Evolutionary conservation across 2,329 filamentous ascomycete species (phyloP), one percentile per base, ranked within the genome.

Genomic region (Fonsecaea nubica): DNA sequence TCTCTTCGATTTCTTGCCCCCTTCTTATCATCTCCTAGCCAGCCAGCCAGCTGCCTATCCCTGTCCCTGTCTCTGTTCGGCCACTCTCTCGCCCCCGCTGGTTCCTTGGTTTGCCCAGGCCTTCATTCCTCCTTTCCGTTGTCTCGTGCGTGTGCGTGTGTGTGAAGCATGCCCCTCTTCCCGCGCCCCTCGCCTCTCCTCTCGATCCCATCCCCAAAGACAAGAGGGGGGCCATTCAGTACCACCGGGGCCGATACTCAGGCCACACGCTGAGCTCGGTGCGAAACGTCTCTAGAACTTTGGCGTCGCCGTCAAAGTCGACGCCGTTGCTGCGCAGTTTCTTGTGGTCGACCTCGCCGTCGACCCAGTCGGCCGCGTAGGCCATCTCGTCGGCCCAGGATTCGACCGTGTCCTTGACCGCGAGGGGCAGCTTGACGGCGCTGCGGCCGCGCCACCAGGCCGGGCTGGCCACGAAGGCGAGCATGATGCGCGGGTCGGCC

Each of bases 401-500:
- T 18, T 71, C 71, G 15, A 72, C 69, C 60, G 69, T 63, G 6
- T 70, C 68, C 60, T 66, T 70, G 15, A 72, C 69, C 38, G 67
- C 64, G 8, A 32, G 25, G 33, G 71, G 71, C n/a, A 72, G 58
- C 12, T 67, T 10, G 32, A 72, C 65, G 58, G 66, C 69, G 18
- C 62, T 64, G 36, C 63, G 63, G 15, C 69, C 71, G 54, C 70
- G 69, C 65, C 64, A 72, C 71, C 71, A 72, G 53, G 59, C 61
- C 12, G 71, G 71, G 33, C 63, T 64, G 15, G 68, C 71, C 9
- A 72, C 71, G 58, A 71, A 72, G n/a, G 85, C 85, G n/a, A 88
- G 75, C 86, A 88, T 88, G 18, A 87, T 80, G 32, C 86, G 76
- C 15, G 83, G 80, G 6, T 81, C 76, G 4, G 80, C 74, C 0